phyloP scores from a whole-genome alignment of 371 early-diverging fungal species.

The Mucor piriformis region DNA sequence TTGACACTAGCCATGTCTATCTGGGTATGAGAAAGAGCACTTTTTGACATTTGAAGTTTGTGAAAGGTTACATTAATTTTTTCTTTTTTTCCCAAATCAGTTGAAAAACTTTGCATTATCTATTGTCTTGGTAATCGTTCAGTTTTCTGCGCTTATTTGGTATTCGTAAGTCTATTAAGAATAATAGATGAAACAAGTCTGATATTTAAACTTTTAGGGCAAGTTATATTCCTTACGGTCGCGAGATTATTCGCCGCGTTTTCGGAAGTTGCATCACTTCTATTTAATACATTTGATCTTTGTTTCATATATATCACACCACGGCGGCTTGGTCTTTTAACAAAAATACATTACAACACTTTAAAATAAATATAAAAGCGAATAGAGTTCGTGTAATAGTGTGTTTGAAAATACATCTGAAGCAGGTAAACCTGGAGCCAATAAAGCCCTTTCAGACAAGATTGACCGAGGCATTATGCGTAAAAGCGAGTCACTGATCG shows the following conservation, averaged over 20 bases:
- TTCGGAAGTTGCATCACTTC: constrained; percentile 55
- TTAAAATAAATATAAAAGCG: no score
- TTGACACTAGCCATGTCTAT: constrained; percentile 39
- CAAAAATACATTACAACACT: no score
- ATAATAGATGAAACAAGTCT: no score
- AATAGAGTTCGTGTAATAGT: no score
- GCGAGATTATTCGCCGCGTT: constrained; percentile 50
- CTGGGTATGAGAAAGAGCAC: constrained; percentile 25
- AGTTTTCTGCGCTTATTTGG: constrained; percentile 88
- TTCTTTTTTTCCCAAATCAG: constrained; percentile 23
- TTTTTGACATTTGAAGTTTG: not conserved
- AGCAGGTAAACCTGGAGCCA: no score
- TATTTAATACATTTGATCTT: constrained; percentile 37
- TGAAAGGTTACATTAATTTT: constrained; percentile 1
- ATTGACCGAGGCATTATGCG: no score
- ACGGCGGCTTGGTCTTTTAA: not conserved
- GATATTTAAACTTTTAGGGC: constrained; percentile 28
- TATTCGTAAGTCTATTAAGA: constrained; percentile 59
- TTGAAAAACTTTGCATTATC: constrained; percentile 60
- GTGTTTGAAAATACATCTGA: no score
- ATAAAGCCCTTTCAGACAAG: no score
- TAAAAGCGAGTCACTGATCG: no score
- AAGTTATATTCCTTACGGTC: constrained; percentile 60
- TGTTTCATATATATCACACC: no score
- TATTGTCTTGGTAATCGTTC: constrained; percentile 76